These are phyloP conservation scores for Fraxinus americana DNA, from an alignment of 257 asterid genomes.

Conservation along the genomic window DNA sequence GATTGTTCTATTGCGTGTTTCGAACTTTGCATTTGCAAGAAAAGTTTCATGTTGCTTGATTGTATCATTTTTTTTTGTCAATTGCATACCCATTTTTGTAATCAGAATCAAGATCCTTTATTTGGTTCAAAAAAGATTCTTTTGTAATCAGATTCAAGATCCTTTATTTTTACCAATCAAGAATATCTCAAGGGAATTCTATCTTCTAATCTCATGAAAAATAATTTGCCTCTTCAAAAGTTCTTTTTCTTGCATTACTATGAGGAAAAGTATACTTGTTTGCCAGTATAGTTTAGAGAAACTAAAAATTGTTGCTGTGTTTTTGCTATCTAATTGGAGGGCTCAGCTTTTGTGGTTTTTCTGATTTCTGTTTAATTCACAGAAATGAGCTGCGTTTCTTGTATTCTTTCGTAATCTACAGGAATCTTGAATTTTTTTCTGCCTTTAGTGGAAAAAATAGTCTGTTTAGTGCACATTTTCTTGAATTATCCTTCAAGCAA, in stretches of 20 bases:
- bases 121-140: background rate
- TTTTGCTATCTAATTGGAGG: background rate
- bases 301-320: background rate
- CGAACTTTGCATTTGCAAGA: background rate
- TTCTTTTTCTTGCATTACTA: background rate
- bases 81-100: background rate
- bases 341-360: background rate
- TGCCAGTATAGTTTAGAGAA: background rate
- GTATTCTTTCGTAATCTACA: slow-evolving; percentile 10
- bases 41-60: slow-evolving; percentile 9
- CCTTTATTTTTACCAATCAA: background rate
- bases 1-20: background rate
- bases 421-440: background rate
- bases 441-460: background rate
- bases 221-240: background rate
- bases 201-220: background rate
- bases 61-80: background rate
- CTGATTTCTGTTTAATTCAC: background rate
- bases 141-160: background rate
- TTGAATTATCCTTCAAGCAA: background rate
- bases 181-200: background rate
- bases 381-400: background rate
- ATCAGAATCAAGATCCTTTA: background rate
- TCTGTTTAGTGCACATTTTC: background rate
- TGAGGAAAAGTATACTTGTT: background rate